phyloP scores from a whole-genome alignment of 1,139 yeast species.

The Hanseniaspora sp. region DNA sequence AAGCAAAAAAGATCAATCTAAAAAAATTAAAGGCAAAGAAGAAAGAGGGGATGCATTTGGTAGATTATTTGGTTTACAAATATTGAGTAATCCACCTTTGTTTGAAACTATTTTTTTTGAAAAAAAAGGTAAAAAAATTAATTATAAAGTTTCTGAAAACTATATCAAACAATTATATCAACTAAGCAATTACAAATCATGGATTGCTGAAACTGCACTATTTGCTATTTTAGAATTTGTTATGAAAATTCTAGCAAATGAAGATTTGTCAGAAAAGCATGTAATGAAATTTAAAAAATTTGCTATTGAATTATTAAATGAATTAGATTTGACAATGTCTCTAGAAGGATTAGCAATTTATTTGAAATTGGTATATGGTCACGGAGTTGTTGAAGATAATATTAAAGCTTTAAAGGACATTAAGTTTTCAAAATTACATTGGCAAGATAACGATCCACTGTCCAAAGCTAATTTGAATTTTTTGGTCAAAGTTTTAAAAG shows the following conservation, averaged over 20 bases:
- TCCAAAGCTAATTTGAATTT: conserved; percentile 51
- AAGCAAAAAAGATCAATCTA: background rate
- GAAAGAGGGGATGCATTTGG: conserved; percentile 77
- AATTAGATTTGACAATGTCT: conserved; percentile 48
- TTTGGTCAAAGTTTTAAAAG: conserved; percentile 58
- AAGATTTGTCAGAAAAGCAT: conserved; percentile 17
- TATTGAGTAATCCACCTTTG: conserved; percentile 47
- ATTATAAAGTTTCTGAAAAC: conserved; percentile 29
- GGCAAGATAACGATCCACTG: conserved; percentile 70
- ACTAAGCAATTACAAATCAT: conserved; percentile 55
- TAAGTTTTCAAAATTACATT: conserved; percentile 30
- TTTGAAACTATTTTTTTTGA: conserved; percentile 32
- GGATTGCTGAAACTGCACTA: conserved; percentile 78
- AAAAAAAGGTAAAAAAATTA: conserved; percentile 21
- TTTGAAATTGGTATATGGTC: conserved; percentile 35
- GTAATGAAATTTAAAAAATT: conserved; percentile 6
- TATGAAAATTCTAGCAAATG: conserved; percentile 23
- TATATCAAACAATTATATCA: conserved; percentile 44
- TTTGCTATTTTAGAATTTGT: conserved; percentile 55
- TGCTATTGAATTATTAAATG: conserved; percentile 33
- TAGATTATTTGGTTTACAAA: conserved; percentile 71
- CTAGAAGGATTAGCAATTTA: conserved; percentile 75
- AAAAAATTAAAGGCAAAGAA: conserved; percentile 61
- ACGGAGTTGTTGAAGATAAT: conserved; percentile 23
- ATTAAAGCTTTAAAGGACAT: conserved; percentile 15